These are phyloP conservation scores for Phytopythium mirpurense DNA, from an alignment of 352 stramenopile genomes.

Conservation along the genomic window DNA sequence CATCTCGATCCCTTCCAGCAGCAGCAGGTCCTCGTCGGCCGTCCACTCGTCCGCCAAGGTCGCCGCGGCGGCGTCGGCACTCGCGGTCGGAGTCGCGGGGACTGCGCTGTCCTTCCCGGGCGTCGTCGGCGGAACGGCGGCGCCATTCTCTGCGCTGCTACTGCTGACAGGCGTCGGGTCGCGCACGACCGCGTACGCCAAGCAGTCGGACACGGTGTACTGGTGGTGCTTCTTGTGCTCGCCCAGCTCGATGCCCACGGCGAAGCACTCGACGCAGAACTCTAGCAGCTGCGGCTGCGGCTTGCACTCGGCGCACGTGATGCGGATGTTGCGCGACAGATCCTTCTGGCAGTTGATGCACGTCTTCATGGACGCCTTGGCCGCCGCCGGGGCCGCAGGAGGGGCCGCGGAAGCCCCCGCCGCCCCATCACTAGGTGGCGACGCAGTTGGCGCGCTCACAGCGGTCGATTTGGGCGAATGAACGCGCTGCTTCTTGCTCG, in stretches of 20 bases:
- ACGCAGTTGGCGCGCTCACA: not conserved
- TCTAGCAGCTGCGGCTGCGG: constrained; percentile 53
- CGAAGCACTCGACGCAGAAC: constrained; percentile 96
- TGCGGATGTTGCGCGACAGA: constrained; percentile 77
- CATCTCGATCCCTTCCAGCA: constrained; percentile 95
- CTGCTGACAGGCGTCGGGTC: constrained; percentile 20
- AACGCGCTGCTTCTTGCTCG: constrained; percentile 23
- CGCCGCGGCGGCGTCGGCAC: constrained; percentile 11
- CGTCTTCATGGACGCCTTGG: constrained; percentile 45
- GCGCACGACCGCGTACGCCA: constrained; percentile 68
- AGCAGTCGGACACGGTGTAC: constrained; percentile 81
- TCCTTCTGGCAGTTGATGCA: constrained; percentile 87
- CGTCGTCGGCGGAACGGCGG: constrained; percentile 4
- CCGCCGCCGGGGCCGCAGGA: constrained; percentile 5
- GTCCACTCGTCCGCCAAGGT: constrained; percentile 66
- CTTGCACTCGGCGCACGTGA: constrained; percentile 75
- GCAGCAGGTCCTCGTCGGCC: constrained; percentile 92
- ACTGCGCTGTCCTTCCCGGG: constrained; percentile 15
- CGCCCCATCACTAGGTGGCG: not conserved
- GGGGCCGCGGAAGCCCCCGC: not conserved
- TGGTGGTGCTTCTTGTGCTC: constrained; percentile 77
- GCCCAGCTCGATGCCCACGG: constrained; percentile 69
- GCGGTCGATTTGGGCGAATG: constrained; percentile 1
- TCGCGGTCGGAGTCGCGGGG: constrained; percentile 9
- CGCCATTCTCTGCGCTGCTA: constrained; percentile 4